Evolutionary conservation across 2,329 filamentous ascomycete genomes (phyloP).

Genomic region (Mariannaea elegans): DNA sequence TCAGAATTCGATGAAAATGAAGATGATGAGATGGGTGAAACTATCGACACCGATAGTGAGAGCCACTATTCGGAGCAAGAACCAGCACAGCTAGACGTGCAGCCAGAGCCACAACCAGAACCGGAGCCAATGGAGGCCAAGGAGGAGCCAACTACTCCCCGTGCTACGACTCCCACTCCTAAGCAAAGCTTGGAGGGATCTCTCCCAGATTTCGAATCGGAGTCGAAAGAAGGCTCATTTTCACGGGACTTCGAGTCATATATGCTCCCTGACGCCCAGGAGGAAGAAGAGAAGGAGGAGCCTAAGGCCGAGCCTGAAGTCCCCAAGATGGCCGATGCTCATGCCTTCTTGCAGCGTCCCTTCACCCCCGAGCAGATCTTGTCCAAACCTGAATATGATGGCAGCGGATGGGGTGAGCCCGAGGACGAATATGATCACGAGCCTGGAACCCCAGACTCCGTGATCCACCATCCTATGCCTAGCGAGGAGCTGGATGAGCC

Average conservation of each 20-base stretch:
- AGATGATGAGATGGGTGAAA: slow-evolving; percentile 62
- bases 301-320: slow-evolving; percentile 32
- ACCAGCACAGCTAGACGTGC: slow-evolving; percentile 28
- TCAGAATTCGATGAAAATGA: slow-evolving; percentile 62
- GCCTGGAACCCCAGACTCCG: slow-evolving; percentile 84
- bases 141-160: slow-evolving; percentile 62
- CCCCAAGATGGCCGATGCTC: slow-evolving; percentile 48
- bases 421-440: slow-evolving; percentile 64
- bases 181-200: slow-evolving; percentile 34
- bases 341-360: slow-evolving; percentile 52
- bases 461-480: slow-evolving; percentile 79
- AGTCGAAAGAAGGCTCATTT: slow-evolving; percentile 49
- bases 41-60: slow-evolving; percentile 54
- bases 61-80: slow-evolving; percentile 48
- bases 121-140: slow-evolving; percentile 34
- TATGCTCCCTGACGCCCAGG: slow-evolving; percentile 54
- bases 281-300: slow-evolving; percentile 42
- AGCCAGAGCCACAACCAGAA: background rate
- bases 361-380: slow-evolving; percentile 59
- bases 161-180: slow-evolving; percentile 47
- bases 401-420: slow-evolving; percentile 67
- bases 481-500: slow-evolving; percentile 45
- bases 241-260: slow-evolving; percentile 56
- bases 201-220: slow-evolving; percentile 50
- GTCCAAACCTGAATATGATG: slow-evolving; percentile 71